Evolutionary conservation across 116 monocot species (phyloP), one percentile per base, ranked within the genome.

Genomic region (Trichopus zeylanicus): DNA sequence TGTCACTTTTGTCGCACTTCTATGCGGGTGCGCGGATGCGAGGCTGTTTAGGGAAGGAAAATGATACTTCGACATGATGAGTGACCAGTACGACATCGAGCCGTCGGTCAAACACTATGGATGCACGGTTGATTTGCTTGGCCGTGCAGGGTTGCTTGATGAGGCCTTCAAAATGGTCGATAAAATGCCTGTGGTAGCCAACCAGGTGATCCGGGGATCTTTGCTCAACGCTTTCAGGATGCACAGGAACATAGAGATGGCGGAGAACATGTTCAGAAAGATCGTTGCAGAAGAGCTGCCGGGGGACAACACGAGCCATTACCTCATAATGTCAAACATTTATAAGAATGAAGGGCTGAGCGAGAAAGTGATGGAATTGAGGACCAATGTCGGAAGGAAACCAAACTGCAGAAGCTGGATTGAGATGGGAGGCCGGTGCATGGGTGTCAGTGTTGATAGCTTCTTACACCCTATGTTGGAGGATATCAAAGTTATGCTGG

Each of bases 121-220:
- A 16, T 82, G 82, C 59, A 70, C 79, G 65, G 78, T 75, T 10
- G 68, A 79, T 55, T 65, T 84, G 15, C 66, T 84, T 0, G 65
- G 75, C n/a, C 72, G 76, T 7, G 61, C 73, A 2, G 84, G 84
- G 9, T 18, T 46, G 29, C 42, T 80, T 8, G 47, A 73, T 4
- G 84, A 76, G 53, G 84, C 84, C 19, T 46, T 66, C 21, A 31
- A 65, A 5, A 9, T 76, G 48, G 38, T 85, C 13, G 8, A 7
- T 19, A 51, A 31, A 19, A 85, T 85, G 80, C 27, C 9, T 3
- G 52, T 73, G 13, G 31, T 46, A 31, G 69, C 84, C 0, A 70
- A 80, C 51, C 24, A 66, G 35, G 52, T 73, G 4, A 18, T 80
- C 3, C 80, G 73, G 73, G 66, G 75, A n/a, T 49, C 84, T 26